Evolutionary conservation across 345 rosid genomes (phyloP).

Genomic region (Hibiscus trionum): DNA sequence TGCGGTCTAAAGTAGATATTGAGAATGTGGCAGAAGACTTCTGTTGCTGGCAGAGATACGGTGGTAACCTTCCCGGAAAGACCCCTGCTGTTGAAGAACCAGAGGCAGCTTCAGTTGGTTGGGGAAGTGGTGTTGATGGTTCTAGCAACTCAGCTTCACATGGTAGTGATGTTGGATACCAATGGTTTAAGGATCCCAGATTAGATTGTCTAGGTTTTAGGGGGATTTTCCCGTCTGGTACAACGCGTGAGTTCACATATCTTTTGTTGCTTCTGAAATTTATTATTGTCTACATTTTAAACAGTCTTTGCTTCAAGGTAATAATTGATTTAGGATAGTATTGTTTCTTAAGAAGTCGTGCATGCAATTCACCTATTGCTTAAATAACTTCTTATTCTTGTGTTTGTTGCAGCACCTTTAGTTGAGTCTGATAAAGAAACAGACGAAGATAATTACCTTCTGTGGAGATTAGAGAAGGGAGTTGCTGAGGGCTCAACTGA

Average conservation of each 20-base stretch:
- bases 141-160: constrained; percentile 48
- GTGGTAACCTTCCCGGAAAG: constrained; percentile 33
- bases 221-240: constrained; percentile 54
- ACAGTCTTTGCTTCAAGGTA: background rate
- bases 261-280: background rate
- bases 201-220: constrained; percentile 70
- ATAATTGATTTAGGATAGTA: background rate
- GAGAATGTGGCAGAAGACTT: constrained; percentile 63
- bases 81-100: constrained; percentile 41
- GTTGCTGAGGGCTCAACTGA: constrained; percentile 89
- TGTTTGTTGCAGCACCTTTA: constrained; percentile 59
- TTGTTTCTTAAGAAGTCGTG: background rate
- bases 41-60: constrained; percentile 79
- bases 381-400: background rate
- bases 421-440: constrained; percentile 77
- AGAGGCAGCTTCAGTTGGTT: constrained; percentile 59
- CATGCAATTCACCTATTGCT: background rate
- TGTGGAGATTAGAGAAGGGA: constrained; percentile 77
- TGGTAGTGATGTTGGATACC: constrained; percentile 56
- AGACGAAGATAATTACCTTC: constrained; percentile 51
- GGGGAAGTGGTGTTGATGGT: constrained; percentile 51
- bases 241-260: constrained; percentile 41
- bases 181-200: constrained; percentile 91
- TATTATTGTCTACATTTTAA: background rate
- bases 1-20: constrained; percentile 84